phyloP scores from a whole-genome alignment of 1,139 yeast genomes.

The Zygosaccharomyces pseudobailii region DNA sequence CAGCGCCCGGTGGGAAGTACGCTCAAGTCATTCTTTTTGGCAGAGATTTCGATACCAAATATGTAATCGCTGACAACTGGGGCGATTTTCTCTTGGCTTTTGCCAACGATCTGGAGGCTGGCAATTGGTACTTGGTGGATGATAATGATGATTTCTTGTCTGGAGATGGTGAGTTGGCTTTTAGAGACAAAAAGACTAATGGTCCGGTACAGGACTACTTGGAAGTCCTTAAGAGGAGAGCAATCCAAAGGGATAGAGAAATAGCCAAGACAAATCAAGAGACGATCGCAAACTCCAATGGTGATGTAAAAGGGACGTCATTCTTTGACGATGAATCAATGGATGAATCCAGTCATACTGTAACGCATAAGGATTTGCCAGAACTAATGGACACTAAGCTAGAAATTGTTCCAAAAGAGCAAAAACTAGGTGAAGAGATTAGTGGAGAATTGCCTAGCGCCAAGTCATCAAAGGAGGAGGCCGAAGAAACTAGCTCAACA shows the following conservation, averaged over 20 bases:
- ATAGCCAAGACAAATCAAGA: background rate
- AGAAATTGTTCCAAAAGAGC: background rate
- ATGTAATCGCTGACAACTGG: constrained; percentile 72
- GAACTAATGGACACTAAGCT: background rate
- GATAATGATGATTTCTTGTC: constrained; percentile 52
- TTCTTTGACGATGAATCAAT: constrained; percentile 3
- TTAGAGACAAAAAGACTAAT: constrained; percentile 47
- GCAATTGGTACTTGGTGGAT: constrained; percentile 63
- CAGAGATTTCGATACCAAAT: constrained; percentile 82
- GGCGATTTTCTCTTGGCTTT: constrained; percentile 75
- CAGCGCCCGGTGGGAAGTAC: constrained; percentile 66
- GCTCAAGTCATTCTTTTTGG: constrained; percentile 90
- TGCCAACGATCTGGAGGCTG: constrained; percentile 79
- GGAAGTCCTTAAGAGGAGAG: constrained; percentile 53
- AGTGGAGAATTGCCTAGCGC: constrained; percentile 5
- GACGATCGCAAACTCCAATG: background rate
- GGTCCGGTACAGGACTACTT: constrained; percentile 55
- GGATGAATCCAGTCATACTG: constrained; percentile 5
- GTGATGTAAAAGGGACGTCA: background rate
- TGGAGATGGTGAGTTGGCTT: constrained; percentile 73
- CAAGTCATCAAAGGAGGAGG: constrained; percentile 6
- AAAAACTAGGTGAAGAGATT: constrained; percentile 5
- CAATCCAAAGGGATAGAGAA: constrained; percentile 27
- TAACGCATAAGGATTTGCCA: constrained; percentile 5
- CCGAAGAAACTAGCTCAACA: background rate